These are phyloP conservation scores for Kwoniella botswanensis DNA, from an alignment of 768 basidiomycete species.

Conservation along the genomic window DNA sequence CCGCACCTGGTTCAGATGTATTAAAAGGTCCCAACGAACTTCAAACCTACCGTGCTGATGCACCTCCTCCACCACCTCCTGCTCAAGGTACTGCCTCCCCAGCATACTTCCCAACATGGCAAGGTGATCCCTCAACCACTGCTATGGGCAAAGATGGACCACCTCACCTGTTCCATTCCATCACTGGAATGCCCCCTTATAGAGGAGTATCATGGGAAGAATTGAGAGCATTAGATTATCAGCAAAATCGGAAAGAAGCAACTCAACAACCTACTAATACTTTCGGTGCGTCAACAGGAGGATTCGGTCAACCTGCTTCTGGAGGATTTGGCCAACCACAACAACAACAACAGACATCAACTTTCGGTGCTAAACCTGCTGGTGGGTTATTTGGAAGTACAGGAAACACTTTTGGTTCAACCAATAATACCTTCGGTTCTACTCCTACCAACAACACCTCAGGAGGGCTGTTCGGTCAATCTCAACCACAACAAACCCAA, in stretches of 20 bases:
- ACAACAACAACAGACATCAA: conserved; percentile 30
- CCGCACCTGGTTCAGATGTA: conserved; percentile 36
- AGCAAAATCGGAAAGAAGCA: conserved; percentile 46
- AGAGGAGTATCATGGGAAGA: conserved; percentile 46
- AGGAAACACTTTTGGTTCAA: conserved; percentile 19
- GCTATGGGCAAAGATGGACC: conserved; percentile 62
- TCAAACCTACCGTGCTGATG: conserved; percentile 34
- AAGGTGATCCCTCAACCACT: conserved; percentile 38
- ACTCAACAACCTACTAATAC: conserved; percentile 38
- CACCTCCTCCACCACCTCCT: conserved; percentile 60
- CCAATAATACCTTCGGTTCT: conserved; percentile 29
- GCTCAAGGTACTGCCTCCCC: conserved; percentile 75
- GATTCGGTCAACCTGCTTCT: conserved; percentile 49
- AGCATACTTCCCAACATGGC: conserved; percentile 64
- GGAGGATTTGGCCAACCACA: conserved; percentile 32
- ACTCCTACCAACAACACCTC: conserved; percentile 21
- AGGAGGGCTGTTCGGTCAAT: conserved; percentile 50
- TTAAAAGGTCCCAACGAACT: conserved; percentile 26
- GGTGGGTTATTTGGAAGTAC: conserved; percentile 34
- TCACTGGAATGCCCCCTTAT: conserved; percentile 49
- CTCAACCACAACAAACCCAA: conserved; percentile 38
- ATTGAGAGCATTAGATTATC: conserved; percentile 53
- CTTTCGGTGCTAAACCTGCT: conserved; percentile 33
- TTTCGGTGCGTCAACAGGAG: conserved; percentile 50
- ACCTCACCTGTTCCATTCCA: conserved; percentile 56